A percentile compares a stretch with the other conserved stretches of the same genome.
Conservation (phyloP, 768 basidiomycete genomes). For the Termitomyces bulborhizus region DNA sequence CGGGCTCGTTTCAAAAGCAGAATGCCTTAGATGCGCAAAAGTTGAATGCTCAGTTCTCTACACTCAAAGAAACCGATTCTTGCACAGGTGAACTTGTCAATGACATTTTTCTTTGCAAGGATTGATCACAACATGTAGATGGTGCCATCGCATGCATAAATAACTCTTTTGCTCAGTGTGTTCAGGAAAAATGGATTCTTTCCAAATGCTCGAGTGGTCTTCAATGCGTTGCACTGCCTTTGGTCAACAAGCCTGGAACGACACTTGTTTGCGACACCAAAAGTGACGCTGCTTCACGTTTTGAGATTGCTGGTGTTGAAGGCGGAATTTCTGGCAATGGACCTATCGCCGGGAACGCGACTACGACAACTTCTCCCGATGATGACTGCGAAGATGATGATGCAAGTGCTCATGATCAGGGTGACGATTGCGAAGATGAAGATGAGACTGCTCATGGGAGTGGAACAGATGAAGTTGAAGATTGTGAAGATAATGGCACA, state of each 20-base stretch:
- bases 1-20: conserved; percentile 19
- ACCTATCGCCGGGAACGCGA: neutral
- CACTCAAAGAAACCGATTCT: conserved; percentile 33
- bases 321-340: conserved; percentile 27
- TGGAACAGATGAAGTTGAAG: neutral
- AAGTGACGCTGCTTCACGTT: conserved; percentile 32
- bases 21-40: conserved; percentile 47
- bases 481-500: conserved; percentile 6
- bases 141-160: conserved; percentile 35
- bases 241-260: conserved; percentile 40
- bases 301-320: conserved; percentile 34
- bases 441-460: neutral
- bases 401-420: neutral
- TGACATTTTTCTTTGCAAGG: conserved; percentile 5
- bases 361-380: conserved; percentile 5
- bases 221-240: conserved; percentile 43
- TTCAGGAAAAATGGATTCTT: conserved; percentile 30
- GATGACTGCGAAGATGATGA: conserved; percentile 6
- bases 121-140: conserved; percentile 20
- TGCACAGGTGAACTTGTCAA: conserved; percentile 36
- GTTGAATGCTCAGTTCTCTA: conserved; percentile 41
- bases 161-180: conserved; percentile 37
- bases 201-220: conserved; percentile 28
- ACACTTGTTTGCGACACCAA: conserved; percentile 36
- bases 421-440: conserved; percentile 5